Evolutionary conservation across 2,329 filamentous ascomycete genomes (phyloP), one percentile per base, ranked within the genome.

Genomic region (Geoglossum cookeanum): DNA sequence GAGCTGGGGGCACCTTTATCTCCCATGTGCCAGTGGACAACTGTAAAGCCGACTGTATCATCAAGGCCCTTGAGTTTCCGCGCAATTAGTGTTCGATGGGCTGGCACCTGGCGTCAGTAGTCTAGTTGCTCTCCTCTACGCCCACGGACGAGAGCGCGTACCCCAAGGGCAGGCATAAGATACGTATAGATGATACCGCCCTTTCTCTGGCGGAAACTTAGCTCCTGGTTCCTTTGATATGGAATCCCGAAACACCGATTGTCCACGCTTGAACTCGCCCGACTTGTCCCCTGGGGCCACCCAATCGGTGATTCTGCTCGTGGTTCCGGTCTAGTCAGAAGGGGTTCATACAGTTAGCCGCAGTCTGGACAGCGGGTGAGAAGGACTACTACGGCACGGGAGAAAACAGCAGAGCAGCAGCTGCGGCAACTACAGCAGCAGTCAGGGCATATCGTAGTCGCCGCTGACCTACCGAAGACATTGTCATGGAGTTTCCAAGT

Each of bases 131-230:
- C n/a, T 11, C n/a, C 11, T 3, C 32, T 30, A 35, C 7, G 4
- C n/a, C 44, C 2, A 49, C 1, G 9, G 6, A 52, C 52, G 9
- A 54, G 11, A 35, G 3, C 39, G 65, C 70, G 58, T 65, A 77
- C 75, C 83, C 90, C 90, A 96, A 3, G 90, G 90, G 70, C 90
- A 96, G 5, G 90, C 90, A 70, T 94, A 95, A 65, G 85, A 91
- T 63, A 95, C 84, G 68, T 91, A 98, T 64, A 98, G 80, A 71
- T 98, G 92, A 69, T 98, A 98, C 58, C 92, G 79, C 56, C 79
- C 87, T 71, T 87, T 87, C 72, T 97, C 91, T 0, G 88, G 79
- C 4, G 88, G 85, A 64, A 89, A 96, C 68, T 83, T 72, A 4
- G 87, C 84, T 47, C 79, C 83, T 0, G 80, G 71, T 63, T 87